These are phyloP conservation scores for Calycina herbarum DNA, from an alignment of 2,329 filamentous ascomycete genomes.

Conservation along the genomic window DNA sequence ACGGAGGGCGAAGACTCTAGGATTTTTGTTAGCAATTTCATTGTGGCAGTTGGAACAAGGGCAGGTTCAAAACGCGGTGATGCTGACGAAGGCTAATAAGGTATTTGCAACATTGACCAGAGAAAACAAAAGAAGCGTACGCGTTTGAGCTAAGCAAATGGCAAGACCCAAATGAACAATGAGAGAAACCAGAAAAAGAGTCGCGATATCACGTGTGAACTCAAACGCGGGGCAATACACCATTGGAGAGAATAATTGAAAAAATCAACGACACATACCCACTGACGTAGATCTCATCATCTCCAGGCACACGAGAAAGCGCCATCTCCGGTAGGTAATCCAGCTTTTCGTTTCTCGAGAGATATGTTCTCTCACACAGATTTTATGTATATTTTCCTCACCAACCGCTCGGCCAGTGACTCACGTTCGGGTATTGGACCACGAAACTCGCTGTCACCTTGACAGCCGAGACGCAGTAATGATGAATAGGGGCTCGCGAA, in stretches of 20 bases:
- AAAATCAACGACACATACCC: constrained; percentile 55
- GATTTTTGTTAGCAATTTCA: background rate
- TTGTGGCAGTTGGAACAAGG: background rate
- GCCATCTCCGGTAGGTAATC: constrained; percentile 47
- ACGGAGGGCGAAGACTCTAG: constrained; percentile 76
- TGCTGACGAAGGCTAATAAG: background rate
- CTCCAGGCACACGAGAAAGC: constrained; percentile 67
- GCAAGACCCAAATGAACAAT: background rate
- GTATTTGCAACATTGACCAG: background rate
- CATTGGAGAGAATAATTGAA: constrained; percentile 3
- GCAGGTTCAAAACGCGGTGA: too few species aligned
- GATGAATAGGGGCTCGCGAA: background rate
- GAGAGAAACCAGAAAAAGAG: background rate
- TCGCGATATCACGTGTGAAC: constrained; percentile 11
- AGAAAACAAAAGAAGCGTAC: background rate
- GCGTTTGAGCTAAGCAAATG: background rate
- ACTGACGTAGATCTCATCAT: constrained; percentile 74
- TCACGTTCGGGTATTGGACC: background rate
- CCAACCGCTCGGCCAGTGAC: constrained; percentile 7
- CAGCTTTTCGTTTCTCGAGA: constrained; percentile 18
- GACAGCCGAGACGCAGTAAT: background rate
- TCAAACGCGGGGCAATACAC: background rate
- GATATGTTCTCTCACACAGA: constrained; percentile 1
- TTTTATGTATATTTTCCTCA: background rate
- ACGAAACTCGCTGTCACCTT: background rate